A percentile compares a stretch with the other conserved stretches of the same genome.
Evolutionary conservation across 2,329 filamentous ascomycete genomes (phyloP).

Genomic region (Xylariaceae sp.): DNA sequence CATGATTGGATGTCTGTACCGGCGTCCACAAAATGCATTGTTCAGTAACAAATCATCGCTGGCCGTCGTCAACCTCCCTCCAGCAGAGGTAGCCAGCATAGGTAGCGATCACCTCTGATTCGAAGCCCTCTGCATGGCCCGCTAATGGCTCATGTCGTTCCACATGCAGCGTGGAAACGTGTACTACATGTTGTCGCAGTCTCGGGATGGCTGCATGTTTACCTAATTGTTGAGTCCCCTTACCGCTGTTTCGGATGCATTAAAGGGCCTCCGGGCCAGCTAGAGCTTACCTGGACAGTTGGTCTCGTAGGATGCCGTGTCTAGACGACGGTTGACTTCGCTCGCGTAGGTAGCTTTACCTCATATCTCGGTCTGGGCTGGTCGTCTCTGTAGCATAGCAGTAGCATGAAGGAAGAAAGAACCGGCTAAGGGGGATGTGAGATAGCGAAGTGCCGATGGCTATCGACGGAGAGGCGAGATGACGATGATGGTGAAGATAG

Average conservation of each 20-base stretch:
- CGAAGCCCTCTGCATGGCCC: background rate
- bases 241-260: constrained; percentile 9
- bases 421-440: background rate
- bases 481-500: background rate
- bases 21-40: background rate
- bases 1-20: background rate
- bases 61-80: background rate
- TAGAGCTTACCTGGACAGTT: background rate
- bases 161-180: background rate
- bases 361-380: background rate
- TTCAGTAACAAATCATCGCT: constrained; percentile 5
- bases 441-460: background rate
- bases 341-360: background rate
- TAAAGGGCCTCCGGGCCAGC: background rate
- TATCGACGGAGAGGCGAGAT: background rate
- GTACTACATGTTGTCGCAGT: background rate
- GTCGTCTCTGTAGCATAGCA: no score
- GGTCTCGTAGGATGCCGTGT: background rate
- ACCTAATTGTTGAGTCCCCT: constrained; percentile 3
- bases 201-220: constrained; percentile 1
- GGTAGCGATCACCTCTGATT: background rate
- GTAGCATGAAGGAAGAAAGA: background rate
- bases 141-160: background rate
- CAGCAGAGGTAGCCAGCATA: background rate
- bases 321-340: background rate